Evolutionary conservation across 345 rosid genomes (phyloP).

Genomic region (Mangifera indica): DNA sequence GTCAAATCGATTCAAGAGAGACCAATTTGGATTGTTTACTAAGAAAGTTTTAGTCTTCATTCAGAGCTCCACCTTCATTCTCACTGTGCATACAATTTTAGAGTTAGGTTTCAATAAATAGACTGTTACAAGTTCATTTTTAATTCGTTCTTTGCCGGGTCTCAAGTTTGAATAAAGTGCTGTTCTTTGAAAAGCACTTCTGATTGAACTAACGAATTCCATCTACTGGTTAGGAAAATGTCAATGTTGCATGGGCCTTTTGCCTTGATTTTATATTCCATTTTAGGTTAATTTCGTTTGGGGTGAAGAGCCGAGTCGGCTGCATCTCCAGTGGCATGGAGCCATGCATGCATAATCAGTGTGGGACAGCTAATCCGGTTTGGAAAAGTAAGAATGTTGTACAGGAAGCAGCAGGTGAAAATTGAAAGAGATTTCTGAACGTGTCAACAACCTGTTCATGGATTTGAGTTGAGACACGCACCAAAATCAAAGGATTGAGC

Average conservation of each 20-base stretch:
- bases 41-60: background rate
- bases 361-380: slow-evolving; percentile 3
- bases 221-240: no score
- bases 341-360: slow-evolving; percentile 8
- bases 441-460: slow-evolving; percentile 10
- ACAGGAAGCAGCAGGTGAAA: background rate
- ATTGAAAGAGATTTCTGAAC: background rate
- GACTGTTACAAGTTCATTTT: background rate
- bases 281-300: no score
- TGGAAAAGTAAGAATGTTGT: slow-evolving; percentile 4
- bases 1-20: background rate
- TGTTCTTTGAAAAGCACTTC: no score
- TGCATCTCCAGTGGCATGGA: background rate
- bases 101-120: background rate
- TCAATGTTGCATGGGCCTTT: no score
- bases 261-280: no score
- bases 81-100: background rate
- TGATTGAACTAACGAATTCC: no score
- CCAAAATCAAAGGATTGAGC: background rate
- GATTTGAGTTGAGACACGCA: slow-evolving; percentile 9
- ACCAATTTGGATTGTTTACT: background rate
- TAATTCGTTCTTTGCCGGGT: no score
- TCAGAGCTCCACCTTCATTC: background rate
- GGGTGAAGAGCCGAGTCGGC: background rate
- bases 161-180: no score